These are phyloP conservation scores for Tanacetum coccineum DNA, from an alignment of 129 eudicot species.

Conservation along the genomic window DNA sequence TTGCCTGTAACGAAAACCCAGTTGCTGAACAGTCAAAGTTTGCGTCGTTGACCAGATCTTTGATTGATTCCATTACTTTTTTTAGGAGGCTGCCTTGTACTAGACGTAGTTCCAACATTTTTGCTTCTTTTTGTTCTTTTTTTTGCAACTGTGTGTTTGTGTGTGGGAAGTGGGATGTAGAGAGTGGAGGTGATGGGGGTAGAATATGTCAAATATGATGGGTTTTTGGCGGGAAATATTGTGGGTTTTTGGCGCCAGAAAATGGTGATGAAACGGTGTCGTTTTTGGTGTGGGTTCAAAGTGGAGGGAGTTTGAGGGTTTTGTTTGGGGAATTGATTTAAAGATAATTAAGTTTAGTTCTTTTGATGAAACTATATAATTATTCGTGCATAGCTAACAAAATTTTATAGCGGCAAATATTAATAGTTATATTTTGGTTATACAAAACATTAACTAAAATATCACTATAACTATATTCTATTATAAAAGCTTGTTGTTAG, in stretches of 20 bases:
- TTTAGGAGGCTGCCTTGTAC: conserved; percentile 84
- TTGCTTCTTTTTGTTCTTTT: not conserved
- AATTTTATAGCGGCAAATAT: no score
- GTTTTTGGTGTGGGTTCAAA: not conserved
- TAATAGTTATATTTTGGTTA: no score
- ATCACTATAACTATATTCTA: no score
- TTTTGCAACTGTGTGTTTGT: not conserved
- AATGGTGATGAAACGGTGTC: not conserved
- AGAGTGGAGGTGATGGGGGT: conserved; percentile 6
- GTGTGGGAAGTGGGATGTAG: not conserved
- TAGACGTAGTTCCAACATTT: conserved; percentile 77
- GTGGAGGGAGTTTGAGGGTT: not conserved
- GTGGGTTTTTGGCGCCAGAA: conserved; percentile 26
- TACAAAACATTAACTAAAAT: no score
- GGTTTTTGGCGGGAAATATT: conserved; percentile 32
- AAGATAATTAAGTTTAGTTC: not conserved
- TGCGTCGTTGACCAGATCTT: conserved; percentile 85
- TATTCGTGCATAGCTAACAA: no score
- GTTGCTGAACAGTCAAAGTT: conserved; percentile 86
- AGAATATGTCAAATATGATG: conserved; percentile 21
- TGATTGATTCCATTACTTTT: conserved; percentile 77
- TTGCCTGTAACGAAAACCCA: conserved; percentile 90
- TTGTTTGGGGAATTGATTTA: not conserved
- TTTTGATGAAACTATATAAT: no score
- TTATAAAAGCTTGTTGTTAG: no score